Evolutionary conservation across 495 filamentous ascomycete species (phyloP).

Genomic region (Penicillium paradoxum): DNA sequence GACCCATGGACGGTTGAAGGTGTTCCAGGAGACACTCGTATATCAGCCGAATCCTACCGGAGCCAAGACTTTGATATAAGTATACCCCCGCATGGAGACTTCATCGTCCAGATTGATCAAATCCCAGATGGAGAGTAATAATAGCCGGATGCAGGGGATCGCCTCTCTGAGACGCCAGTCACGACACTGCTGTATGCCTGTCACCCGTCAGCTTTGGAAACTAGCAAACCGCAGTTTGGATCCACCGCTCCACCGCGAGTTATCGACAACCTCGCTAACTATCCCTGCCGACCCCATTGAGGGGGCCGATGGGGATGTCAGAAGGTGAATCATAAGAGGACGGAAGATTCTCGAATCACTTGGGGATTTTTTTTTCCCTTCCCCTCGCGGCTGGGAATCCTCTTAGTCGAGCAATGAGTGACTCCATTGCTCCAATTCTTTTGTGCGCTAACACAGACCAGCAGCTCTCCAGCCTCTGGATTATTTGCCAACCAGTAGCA

Average conservation of each 20-base stretch:
- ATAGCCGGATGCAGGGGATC: slow-evolving; percentile 6
- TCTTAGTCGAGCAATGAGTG: slow-evolving; percentile 10
- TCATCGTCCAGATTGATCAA: too few species aligned
- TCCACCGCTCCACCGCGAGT: slow-evolving; percentile 26
- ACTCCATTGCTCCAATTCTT: slow-evolving; percentile 25
- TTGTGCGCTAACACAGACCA: slow-evolving; percentile 35
- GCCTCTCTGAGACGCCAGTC: slow-evolving; percentile 3
- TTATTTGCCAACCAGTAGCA: slow-evolving; percentile 24
- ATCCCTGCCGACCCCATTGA: slow-evolving; percentile 7
- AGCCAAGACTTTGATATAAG: slow-evolving; percentile 2
- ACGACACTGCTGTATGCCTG: slow-evolving; percentile 5
- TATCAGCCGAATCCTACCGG: background rate
- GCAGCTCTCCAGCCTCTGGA: slow-evolving; percentile 31
- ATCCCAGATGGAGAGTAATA: too few species aligned
- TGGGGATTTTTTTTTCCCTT: background rate
- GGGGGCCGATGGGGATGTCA: background rate
- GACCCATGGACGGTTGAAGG: background rate
- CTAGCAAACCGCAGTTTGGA: slow-evolving; percentile 29
- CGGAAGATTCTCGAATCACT: slow-evolving; percentile 19
- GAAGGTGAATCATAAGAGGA: slow-evolving; percentile 3
- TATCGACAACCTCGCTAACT: slow-evolving; percentile 3
- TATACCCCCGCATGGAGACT: background rate
- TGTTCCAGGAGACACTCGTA: background rate
- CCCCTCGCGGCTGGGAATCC: slow-evolving; percentile 6
- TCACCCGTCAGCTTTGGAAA: slow-evolving; percentile 14